Base-by-base conservation (phyloP, 1,139 yeast species). In the Hansenula sp. region DNA sequence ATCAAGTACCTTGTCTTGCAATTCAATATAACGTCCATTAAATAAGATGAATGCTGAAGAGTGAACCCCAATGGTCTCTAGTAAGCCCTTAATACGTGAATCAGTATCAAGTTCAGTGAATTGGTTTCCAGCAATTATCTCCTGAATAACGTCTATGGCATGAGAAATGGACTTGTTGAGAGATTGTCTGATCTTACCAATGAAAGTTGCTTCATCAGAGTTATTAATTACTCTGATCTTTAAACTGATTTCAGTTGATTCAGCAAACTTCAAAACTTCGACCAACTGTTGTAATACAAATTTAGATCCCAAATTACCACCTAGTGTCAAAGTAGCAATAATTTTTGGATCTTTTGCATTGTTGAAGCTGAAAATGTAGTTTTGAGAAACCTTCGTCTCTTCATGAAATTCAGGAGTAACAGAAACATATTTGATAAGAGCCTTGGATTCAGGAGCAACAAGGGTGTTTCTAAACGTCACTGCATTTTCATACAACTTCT, bases 251-350 rank as follows among this genome's bases (percentile, higher is more conserved):
- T 44, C 24, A 26, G 48, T 43, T 6, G 14, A 18, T 17, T 42
- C 16, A 3, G 53, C 39, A 37, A 54, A 57, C 18, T 52, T 48
- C 40, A 79, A 52, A 2, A 68, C 51, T 26, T 64, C 65, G 11
- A 60, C 44, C 12, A 79, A 56, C 52, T 81, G 88, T 2, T 60
- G 49, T 16, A 70, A 41, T 14, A 72, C 59, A 2, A 51, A 44
- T 2, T 47, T 37, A 3, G 67, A 54, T 14, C 65, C 61, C 39
- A 79, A 68, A 51, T 79, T 77, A 13, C 87, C 89, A 40, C 78
- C 60, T 12, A 82, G 48, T 71, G 85, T 79, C 14, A 79, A 48
- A 0, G 81, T 67, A 1, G 51, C 45, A 29, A 36, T 17, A 4
- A 34, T 61, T 56, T 24, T 21, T 4, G 31, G 29, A 1, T 32